These are phyloP conservation scores for Umbelopsis vinacea DNA, from an alignment of 192 early-diverging fungal genomes.

Conservation along the genomic window DNA sequence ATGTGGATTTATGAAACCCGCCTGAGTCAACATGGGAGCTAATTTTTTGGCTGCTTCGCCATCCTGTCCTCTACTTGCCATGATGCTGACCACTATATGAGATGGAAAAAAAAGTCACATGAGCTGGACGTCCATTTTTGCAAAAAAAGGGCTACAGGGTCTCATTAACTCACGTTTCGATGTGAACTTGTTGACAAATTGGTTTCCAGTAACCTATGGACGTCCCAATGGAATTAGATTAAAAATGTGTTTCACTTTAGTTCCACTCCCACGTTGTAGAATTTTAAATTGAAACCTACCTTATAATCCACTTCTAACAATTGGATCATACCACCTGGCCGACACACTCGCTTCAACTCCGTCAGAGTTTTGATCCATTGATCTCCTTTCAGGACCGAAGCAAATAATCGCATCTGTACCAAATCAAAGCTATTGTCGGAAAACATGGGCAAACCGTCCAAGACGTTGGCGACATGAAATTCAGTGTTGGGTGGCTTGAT, in stretches of 20 bases:
- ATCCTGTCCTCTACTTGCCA: slow-evolving; percentile 2
- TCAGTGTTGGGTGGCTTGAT: slow-evolving; percentile 31
- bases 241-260: not conserved
- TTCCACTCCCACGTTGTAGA: not conserved
- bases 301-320: slow-evolving; percentile 33
- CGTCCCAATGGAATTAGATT: not conserved
- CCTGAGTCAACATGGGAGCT: not conserved
- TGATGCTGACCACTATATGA: not conserved
- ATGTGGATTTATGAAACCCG: not conserved
- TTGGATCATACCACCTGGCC: slow-evolving; percentile 37
- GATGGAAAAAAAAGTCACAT: not conserved
- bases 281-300: slow-evolving; percentile 3
- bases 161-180: not conserved
- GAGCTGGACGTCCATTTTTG: not conserved
- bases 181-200: not conserved
- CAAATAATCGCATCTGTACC: slow-evolving; percentile 35
- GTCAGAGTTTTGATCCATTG: slow-evolving; percentile 27
- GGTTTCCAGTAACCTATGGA: not conserved
- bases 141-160: too few relatives aligned
- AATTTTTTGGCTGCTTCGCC: slow-evolving; percentile 4
- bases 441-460: slow-evolving; percentile 26
- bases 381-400: slow-evolving; percentile 13
- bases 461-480: slow-evolving; percentile 27
- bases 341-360: slow-evolving; percentile 31
- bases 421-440: slow-evolving; percentile 37